Evolutionary conservation across 345 rosid species (phyloP), one percentile per base, ranked within the genome.

Genomic region (Nasturtium officinale): DNA sequence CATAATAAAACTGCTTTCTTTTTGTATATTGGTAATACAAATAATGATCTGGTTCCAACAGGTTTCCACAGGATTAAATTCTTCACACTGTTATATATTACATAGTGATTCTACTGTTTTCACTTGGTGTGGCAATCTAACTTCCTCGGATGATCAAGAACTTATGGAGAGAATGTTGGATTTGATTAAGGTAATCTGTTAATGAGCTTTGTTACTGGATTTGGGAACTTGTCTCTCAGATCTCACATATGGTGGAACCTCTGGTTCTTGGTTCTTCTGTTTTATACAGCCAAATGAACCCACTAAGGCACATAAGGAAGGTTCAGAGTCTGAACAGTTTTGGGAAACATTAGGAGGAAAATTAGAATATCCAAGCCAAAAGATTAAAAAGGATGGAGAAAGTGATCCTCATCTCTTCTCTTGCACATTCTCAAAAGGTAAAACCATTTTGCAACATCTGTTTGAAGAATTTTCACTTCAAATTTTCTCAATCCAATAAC

Each of bases 141-240:
- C 96, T 71, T 79, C 85, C 63, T 43, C 87, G 16, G 98, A 86
- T 62, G 89, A 87, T 82, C 88, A 86, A 73, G 98, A 87, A 71
- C 90, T 90, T 72, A 82, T 92, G 75, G 97, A 92, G 85, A 85
- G 99, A 79, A 90, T 85, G 82, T 87, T 96, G 71, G 99, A 96
- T 87, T 75, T 90, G 84, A 96, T 96, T 73, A 92, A 92, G 98
- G 99, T 96, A 62, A 28, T 32, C 10, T 50, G 37, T 9, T 17
- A 9, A 29, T 32, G 8, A 58, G 55, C 60, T 20, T 74, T 57
- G 29, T 54, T 45, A 30, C 15, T 46, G 37, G 26, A 28, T 63
- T 46, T 69, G 20, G 9, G 65, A 60, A 23, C 65, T 57, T 40
- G 8, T 28, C n/a, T 65, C 45, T 72, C 11, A 62, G 25, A 8